Conservation (phyloP, 2,329 filamentous ascomycete genomes). For the Hymenoscyphus repandus region DNA sequence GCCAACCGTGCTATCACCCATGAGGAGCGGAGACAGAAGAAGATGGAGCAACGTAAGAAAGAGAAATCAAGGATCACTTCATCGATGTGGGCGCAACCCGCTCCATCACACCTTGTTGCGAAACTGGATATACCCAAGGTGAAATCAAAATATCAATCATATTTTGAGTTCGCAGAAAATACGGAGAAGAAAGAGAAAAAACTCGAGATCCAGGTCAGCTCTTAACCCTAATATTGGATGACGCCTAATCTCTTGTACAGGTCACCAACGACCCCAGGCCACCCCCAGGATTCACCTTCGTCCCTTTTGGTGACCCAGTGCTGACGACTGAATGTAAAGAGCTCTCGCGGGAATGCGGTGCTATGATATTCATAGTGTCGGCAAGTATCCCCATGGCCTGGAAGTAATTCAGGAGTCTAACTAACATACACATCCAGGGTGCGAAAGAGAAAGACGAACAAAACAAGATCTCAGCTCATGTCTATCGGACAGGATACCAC, state of each 20-base stretch:
- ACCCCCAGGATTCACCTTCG: conserved; percentile 57
- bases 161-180: conserved; percentile 61
- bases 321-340: conserved; percentile 60
- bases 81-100: conserved; percentile 25
- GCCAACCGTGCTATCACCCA: conserved; percentile 7
- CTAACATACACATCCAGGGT: conserved; percentile 11
- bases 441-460: conserved; percentile 28
- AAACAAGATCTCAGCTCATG: conserved; percentile 37
- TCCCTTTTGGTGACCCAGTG: conserved; percentile 57
- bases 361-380: conserved; percentile 63
- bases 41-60: conserved; percentile 24
- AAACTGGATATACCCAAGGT: conserved; percentile 29
- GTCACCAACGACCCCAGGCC: conserved; percentile 46
- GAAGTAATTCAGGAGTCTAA: not conserved
- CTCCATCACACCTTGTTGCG: conserved; percentile 29
- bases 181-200: conserved; percentile 56
- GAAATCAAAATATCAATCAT: conserved; percentile 52
- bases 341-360: conserved; percentile 54
- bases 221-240: not conserved
- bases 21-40: conserved; percentile 23
- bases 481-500: conserved; percentile 57
- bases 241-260: conserved; percentile 33
- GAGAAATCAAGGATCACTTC: conserved; percentile 25
- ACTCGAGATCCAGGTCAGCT: conserved; percentile 53
- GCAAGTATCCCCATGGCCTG: conserved; percentile 36